Percentiles rank a stretch among this genome's conserved stretches.
These are phyloP conservation scores for Leishmania gerbilli DNA, from an alignment of 208 protist genomes.

Conservation along the genomic window DNA sequence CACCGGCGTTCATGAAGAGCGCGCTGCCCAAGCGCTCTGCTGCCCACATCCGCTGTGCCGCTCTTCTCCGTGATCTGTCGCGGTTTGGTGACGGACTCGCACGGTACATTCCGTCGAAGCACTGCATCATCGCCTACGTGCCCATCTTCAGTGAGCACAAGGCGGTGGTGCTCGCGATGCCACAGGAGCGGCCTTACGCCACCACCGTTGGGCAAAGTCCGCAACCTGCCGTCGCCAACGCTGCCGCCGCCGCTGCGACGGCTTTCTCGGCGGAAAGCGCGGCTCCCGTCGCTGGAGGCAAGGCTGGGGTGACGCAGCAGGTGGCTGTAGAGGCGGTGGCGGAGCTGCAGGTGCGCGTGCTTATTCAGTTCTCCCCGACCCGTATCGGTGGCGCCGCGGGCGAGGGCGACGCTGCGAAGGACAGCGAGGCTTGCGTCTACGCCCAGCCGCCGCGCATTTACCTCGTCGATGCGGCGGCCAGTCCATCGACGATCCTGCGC, in stretches of 20 bases:
- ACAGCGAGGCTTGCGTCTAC: conserved; percentile 16
- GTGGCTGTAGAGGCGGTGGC: conserved; percentile 30
- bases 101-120: conserved; percentile 21
- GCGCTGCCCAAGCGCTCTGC: conserved; percentile 23
- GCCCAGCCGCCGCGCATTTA: conserved; percentile 33
- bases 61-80: conserved; percentile 54
- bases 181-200: conserved; percentile 24
- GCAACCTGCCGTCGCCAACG: not conserved
- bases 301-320: conserved; percentile 26
- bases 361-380: conserved; percentile 26
- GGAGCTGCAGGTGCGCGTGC: conserved; percentile 35
- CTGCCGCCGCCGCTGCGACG: not conserved
- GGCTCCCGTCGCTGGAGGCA: not conserved
- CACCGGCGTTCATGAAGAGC: conserved; percentile 39
- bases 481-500: not conserved
- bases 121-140: conserved; percentile 33
- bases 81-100: conserved; percentile 51
- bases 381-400: not conserved
- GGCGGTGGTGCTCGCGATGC: conserved; percentile 18
- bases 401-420: not conserved
- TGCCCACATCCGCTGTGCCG: conserved; percentile 25
- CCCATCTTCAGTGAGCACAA: conserved; percentile 44
- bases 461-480: conserved; percentile 29
- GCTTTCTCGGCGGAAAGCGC: not conserved
- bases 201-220: conserved; percentile 19